These are phyloP conservation scores for Camellia oleifera DNA, from an alignment of 179 eudicot species.

Conservation along the genomic window DNA sequence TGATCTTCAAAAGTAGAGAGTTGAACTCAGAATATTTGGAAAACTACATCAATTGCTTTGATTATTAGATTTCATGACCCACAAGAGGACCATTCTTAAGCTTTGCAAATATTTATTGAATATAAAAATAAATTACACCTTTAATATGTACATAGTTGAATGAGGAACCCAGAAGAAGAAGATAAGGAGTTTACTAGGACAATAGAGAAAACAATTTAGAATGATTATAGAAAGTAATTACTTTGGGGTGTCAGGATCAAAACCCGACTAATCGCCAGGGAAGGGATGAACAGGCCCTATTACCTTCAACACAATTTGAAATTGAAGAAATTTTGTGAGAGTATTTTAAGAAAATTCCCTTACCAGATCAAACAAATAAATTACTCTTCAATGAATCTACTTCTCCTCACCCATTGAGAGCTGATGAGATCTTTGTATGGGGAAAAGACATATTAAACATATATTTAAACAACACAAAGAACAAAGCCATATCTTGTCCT, in stretches of 20 bases:
- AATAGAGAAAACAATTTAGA: neutral
- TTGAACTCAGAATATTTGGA: no score
- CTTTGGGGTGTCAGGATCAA: no score
- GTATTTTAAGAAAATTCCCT: neutral
- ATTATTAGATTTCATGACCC: no score
- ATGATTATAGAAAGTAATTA: neutral
- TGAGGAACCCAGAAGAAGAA: neutral
- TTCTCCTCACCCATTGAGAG: neutral
- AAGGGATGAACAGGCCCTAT: no score
- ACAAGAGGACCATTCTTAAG: no score
- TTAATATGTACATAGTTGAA: neutral
- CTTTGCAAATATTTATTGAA: neutral
- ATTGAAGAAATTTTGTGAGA: neutral
- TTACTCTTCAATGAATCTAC: neutral
- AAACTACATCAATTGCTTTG: no score
- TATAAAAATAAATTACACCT: neutral
- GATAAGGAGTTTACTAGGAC: neutral
- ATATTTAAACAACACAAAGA: no score
- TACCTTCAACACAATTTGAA: neutral
- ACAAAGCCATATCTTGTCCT: no score
- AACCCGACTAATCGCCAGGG: no score
- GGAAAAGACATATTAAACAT: no score
- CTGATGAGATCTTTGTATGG: neutral
- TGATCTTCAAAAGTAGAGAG: no score
- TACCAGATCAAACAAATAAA: neutral